phyloP scores from a whole-genome alignment of 1,284 basidiomycete genomes.

The Apiotrichum porosum region DNA sequence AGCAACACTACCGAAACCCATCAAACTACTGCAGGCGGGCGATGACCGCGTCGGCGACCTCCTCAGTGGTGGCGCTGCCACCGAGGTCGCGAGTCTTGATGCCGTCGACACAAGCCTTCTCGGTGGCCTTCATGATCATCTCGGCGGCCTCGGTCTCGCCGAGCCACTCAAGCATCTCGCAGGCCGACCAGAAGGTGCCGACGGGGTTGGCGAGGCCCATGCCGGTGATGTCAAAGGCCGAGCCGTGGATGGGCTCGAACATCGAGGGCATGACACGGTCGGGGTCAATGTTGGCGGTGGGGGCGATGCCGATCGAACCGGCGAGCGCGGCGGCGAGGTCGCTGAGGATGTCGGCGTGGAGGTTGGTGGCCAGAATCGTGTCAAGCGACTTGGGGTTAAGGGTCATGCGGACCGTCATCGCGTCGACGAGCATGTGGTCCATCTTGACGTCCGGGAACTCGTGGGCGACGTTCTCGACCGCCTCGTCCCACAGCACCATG shows the following conservation, averaged over 20 bases:
- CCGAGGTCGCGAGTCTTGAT: conserved; percentile 83
- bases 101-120: conserved; percentile 62
- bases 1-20: too few species aligned
- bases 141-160: conserved; percentile 55
- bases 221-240: conserved; percentile 84
- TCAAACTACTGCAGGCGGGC: conserved; percentile 7
- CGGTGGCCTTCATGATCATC: conserved; percentile 60
- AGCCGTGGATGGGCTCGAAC: conserved; percentile 80
- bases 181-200: conserved; percentile 87
- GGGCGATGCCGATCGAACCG: conserved; percentile 94
- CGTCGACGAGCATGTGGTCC: conserved; percentile 89
- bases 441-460: conserved; percentile 82
- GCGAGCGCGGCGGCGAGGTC: conserved; percentile 96
- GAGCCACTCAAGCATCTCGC: conserved; percentile 63
- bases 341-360: conserved; percentile 93
- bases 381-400: conserved; percentile 87
- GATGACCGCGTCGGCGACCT: conserved; percentile 65
- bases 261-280: conserved; percentile 70
- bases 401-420: conserved; percentile 80
- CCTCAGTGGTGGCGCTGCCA: conserved; percentile 66
- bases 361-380: conserved; percentile 86
- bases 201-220: conserved; percentile 82
- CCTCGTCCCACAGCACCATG: conserved; percentile 89
- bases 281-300: conserved; percentile 76
- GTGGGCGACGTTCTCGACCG: conserved; percentile 71